Evolutionary conservation across 1,284 basidiomycete species (phyloP).

Genomic region (Naganishia sp.): DNA sequence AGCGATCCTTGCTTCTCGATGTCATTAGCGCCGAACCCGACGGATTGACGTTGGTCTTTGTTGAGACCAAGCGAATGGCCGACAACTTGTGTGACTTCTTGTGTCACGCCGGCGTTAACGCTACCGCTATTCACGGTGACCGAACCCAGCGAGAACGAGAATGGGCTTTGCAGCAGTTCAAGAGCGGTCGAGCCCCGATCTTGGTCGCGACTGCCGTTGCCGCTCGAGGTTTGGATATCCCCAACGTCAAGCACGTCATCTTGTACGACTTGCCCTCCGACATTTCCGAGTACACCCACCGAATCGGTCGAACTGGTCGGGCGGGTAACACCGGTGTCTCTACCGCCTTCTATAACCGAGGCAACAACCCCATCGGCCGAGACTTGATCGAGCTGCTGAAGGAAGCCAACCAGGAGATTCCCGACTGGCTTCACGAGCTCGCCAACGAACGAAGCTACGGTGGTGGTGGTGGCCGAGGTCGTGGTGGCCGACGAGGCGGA

Average conservation of each 20-base stretch:
- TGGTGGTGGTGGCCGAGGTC: conserved; percentile 62
- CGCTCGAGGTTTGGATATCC: conserved; percentile 98
- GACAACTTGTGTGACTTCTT: conserved; percentile 98
- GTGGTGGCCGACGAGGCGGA: conserved; percentile 63
- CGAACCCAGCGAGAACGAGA: conserved; percentile 97
- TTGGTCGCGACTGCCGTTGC: conserved; percentile 98
- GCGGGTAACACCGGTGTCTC: conserved; percentile 97
- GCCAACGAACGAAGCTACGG: conserved; percentile 69
- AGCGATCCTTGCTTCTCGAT: conserved; percentile 94
- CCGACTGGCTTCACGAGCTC: conserved; percentile 86
- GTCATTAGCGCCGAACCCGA: conserved; percentile 77
- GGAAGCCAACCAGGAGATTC: conserved; percentile 96
- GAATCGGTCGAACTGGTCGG: conserved; percentile 98
- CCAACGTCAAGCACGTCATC: conserved; percentile 98
- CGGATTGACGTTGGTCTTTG: conserved; percentile 88
- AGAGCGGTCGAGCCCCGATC: conserved; percentile 89
- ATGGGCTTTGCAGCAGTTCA: conserved; percentile 92
- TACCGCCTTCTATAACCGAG: conserved; percentile 91
- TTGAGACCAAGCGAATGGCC: conserved; percentile 99
- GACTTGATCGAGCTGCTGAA: conserved; percentile 90
- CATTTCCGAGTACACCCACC: conserved; percentile 98
- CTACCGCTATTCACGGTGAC: conserved; percentile 98
- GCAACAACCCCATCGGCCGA: conserved; percentile 86
- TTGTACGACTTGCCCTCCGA: conserved; percentile 95
- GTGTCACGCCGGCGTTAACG: conserved; percentile 75